Evolutionary conservation across 2,329 filamentous ascomycete genomes (phyloP).

Genomic region (Alternaria viburni): DNA sequence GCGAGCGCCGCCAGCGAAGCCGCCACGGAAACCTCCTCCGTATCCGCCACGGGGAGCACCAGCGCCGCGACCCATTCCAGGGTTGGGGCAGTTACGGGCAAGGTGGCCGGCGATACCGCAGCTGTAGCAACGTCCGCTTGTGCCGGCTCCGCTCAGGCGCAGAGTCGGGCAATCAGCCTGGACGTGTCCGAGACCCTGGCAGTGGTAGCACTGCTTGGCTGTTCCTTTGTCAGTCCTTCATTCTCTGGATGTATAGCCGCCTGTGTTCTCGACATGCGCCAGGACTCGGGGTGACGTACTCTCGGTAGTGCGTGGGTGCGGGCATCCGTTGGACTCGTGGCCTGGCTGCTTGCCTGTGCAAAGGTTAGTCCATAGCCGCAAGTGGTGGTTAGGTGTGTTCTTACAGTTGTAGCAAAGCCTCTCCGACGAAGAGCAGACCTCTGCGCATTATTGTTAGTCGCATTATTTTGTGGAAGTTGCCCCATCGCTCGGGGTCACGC

Average conservation of each 20-base stretch:
- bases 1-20: conserved; percentile 72
- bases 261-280: background rate
- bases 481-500: conserved; percentile 25
- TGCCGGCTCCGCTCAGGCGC: conserved; percentile 80
- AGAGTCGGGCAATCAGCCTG: conserved; percentile 99
- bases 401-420: conserved; percentile 99
- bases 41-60: conserved; percentile 75
- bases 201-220: conserved; percentile 99
- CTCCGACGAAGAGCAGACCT: conserved; percentile 97
- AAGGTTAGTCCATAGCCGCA: conserved; percentile 15
- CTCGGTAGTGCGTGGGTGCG: conserved; percentile 94
- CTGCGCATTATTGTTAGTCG: conserved; percentile 52
- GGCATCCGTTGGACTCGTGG: conserved; percentile 98
- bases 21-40: conserved; percentile 74
- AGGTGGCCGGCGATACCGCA: conserved; percentile 93
- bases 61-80: conserved; percentile 69
- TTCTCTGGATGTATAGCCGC: background rate
- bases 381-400: conserved; percentile 41
- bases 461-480: background rate
- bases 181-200: conserved; percentile 96
- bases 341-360: conserved; percentile 79
- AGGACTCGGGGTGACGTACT: conserved; percentile 57
- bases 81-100: conserved; percentile 85
- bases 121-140: conserved; percentile 92
- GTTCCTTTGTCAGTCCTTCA: conserved; percentile 23